Evolutionary conservation across 805 yeast genomes (phyloP).

Genomic region (Blastobotrys attinorum): DNA sequence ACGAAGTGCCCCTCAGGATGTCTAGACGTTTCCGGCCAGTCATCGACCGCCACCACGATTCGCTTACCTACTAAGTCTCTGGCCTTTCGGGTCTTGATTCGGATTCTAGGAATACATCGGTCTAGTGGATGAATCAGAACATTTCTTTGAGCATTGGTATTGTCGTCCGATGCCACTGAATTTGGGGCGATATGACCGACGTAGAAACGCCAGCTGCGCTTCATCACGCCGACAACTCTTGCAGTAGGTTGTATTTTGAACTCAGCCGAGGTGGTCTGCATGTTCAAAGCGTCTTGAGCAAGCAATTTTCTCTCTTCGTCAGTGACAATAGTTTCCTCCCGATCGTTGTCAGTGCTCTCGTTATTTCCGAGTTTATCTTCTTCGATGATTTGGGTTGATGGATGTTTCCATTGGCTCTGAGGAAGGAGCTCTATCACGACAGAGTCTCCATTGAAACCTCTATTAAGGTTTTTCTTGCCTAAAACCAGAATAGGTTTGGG

Average conservation of each 20-base stretch:
- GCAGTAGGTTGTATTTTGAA: constrained; percentile 82
- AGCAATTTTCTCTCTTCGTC: constrained; percentile 66
- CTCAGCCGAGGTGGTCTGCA: constrained; percentile 27
- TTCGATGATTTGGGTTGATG: constrained; percentile 71
- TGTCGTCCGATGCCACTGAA: constrained; percentile 43
- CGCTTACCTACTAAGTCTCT: constrained; percentile 77
- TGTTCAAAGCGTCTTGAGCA: constrained; percentile 69
- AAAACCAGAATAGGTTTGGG: constrained; percentile 73
- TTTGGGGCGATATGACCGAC: constrained; percentile 88
- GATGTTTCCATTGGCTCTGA: constrained; percentile 77
- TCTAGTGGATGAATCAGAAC: constrained; percentile 89
- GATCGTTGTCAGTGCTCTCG: constrained; percentile 39
- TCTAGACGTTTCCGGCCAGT: constrained; percentile 81
- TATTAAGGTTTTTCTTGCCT: constrained; percentile 78
- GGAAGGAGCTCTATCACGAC: constrained; percentile 90
- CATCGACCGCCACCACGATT: constrained; percentile 84
- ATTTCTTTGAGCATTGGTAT: constrained; percentile 61
- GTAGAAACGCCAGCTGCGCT: constrained; percentile 92
- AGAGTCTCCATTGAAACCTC: constrained; percentile 87
- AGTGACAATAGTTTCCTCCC: constrained; percentile 40
- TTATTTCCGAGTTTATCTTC: constrained; percentile 56
- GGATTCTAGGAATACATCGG: constrained; percentile 72
- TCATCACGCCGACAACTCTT: constrained; percentile 74
- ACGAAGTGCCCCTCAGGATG: constrained; percentile 95
- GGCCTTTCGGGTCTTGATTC: constrained; percentile 84